These are phyloP conservation scores for Calophaca sinica DNA, from an alignment of 306 rosid species.

Conservation along the genomic window DNA sequence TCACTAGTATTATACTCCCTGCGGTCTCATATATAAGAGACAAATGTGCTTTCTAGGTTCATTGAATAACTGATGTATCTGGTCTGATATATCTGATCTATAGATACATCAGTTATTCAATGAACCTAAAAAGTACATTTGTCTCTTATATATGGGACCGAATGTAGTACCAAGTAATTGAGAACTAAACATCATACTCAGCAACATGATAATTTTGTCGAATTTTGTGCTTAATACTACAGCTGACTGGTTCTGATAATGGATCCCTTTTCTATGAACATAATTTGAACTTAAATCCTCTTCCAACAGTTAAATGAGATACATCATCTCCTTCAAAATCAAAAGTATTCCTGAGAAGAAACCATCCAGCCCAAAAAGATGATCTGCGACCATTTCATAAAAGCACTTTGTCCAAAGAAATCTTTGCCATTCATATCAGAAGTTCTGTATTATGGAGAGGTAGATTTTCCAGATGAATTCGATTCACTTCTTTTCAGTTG, in stretches of 20 bases:
- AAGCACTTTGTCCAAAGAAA: slow-evolving; percentile 4
- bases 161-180: not conserved
- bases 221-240: not conserved
- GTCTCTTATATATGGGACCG: too few species aligned
- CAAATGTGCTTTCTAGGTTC: too few species aligned
- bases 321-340: not conserved
- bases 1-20: too few species aligned
- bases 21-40: too few species aligned
- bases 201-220: not conserved
- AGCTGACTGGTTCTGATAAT: not conserved
- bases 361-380: not conserved
- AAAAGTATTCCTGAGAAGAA: not conserved
- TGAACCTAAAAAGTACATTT: too few species aligned
- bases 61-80: too few species aligned
- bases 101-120: too few species aligned
- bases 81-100: too few species aligned
- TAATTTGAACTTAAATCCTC: not conserved
- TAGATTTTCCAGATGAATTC: not conserved
- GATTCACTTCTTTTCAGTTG: not conserved
- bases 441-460: not conserved
- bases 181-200: not conserved
- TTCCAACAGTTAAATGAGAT: not conserved
- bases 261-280: not conserved
- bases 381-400: not conserved
- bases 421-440: not conserved